Evolutionary conservation across 345 rosid genomes (phyloP).

Genomic region (Nephelium lappaceum): DNA sequence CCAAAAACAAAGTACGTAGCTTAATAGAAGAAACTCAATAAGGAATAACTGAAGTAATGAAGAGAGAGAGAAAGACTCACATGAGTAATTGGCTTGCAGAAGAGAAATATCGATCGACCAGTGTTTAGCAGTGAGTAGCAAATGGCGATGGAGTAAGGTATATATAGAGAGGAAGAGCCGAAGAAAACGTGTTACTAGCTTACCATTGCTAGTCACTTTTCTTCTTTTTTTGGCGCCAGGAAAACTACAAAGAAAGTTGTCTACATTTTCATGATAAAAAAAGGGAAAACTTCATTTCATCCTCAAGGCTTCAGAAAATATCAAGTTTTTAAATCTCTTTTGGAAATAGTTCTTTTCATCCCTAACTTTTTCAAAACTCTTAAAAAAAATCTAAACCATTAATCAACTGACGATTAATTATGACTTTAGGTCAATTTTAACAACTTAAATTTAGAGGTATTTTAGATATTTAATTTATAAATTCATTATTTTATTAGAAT

Average conservation of each 20-base stretch:
- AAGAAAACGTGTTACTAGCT: background rate
- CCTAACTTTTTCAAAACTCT: too few species aligned
- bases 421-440: too few species aligned
- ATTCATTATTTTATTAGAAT: too few species aligned
- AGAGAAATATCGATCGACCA: background rate
- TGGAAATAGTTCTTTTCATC: too few species aligned
- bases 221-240: background rate
- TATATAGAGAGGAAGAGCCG: background rate
- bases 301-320: too few species aligned
- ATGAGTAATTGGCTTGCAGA: background rate
- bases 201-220: constrained; percentile 8
- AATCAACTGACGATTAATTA: too few species aligned
- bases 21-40: background rate
- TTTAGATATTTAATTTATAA: too few species aligned
- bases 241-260: background rate
- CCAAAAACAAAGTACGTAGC: background rate
- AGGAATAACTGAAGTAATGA: background rate
- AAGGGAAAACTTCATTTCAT: too few species aligned
- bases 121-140: background rate
- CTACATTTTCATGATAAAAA: too few species aligned
- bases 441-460: too few species aligned
- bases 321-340: too few species aligned
- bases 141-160: background rate
- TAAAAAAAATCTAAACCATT: too few species aligned
- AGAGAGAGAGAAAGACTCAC: background rate